Base-by-base conservation (phyloP, 2,329 filamentous ascomycete species). In the Xylaria sp. region DNA sequence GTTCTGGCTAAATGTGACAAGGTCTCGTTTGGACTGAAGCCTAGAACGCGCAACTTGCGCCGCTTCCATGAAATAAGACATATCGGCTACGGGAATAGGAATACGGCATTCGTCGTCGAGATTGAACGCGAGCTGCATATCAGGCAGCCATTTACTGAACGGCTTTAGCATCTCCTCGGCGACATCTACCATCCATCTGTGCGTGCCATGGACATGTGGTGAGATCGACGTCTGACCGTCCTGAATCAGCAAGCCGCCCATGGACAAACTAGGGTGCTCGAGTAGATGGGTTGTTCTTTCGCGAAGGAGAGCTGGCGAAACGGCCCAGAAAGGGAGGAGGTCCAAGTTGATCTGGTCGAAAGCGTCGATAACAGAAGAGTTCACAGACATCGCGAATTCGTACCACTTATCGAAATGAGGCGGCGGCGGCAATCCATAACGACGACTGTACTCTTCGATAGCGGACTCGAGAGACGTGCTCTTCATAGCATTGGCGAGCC, bases 331-430 rank as follows among this genome's bases (percentile, higher is more conserved):
- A 0, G 91, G 91, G 13, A 91, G 82, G 23, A 93, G 81, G 55
- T 88, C 86, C 66, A 90, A 82, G 73, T 90, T 86, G 71, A 93
- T 91, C 10, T 87, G 89, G 75, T 92, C 90, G 72, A 90, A 93
- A 74, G 91, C 89, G 75, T 93, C 91, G 67, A 92, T 88, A 70
- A 93, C 80, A 66, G 88, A 84, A 0, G 91, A 89, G 2, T 85
- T 84, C 69, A 86, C 87, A 8, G 84, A 83, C 70, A 84, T 86
- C 4, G 91, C 90, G 74, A 91, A 92, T 61, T 89, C 84, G 75
- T 89, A 92, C 91, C 91, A 93, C 73, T 89, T 89, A 77, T 92
- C 89, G 73, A 92, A 92, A 73, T 92, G 85, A 2, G 92, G 92
- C 39, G 91, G 91, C n/a, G 91, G 91, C 39, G 87, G 83, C 71